These are phyloP conservation scores for Osmanthus fragrans DNA, from an alignment of 257 asterid species.

Conservation along the genomic window DNA sequence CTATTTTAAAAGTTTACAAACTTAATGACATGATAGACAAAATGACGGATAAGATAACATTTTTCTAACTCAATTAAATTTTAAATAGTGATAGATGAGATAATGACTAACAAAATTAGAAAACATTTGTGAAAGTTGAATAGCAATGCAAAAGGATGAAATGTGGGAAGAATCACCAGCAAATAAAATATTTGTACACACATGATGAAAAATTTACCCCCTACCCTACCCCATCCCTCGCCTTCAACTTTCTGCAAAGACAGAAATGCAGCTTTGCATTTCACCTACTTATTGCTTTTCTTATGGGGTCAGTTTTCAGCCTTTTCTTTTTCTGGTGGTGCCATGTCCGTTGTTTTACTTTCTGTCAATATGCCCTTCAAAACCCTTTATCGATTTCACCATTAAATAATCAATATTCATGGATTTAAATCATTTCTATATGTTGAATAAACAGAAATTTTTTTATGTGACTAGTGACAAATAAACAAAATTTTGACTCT, in stretches of 20 bases:
- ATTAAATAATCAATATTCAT: too few species aligned
- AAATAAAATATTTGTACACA: conserved; percentile 7
- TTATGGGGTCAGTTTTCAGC: not conserved
- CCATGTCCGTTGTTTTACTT: conserved; percentile 18
- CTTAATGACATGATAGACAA: too few species aligned
- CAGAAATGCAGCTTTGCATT: conserved; percentile 29
- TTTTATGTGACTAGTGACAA: not conserved
- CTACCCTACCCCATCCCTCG: not conserved
- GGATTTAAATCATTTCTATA: too few species aligned
- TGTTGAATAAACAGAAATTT: not conserved
- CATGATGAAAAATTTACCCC: not conserved
- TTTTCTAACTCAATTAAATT: too few species aligned
- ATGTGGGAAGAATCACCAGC: conserved; percentile 15
- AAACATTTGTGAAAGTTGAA: too few species aligned
- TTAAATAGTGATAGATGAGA: too few species aligned
- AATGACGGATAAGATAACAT: too few species aligned
- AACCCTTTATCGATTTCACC: not conserved
- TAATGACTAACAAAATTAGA: too few species aligned
- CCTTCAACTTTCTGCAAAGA: not conserved
- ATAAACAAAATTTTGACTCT: too few species aligned
- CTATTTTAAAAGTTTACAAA: too few species aligned
- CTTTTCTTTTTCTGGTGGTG: not conserved
- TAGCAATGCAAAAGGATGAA: not conserved
- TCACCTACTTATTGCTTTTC: not conserved
- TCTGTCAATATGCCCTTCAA: conserved; percentile 21